Conservation (phyloP, 352 stramenopile species). For the Globisporangium emineosum region DNA sequence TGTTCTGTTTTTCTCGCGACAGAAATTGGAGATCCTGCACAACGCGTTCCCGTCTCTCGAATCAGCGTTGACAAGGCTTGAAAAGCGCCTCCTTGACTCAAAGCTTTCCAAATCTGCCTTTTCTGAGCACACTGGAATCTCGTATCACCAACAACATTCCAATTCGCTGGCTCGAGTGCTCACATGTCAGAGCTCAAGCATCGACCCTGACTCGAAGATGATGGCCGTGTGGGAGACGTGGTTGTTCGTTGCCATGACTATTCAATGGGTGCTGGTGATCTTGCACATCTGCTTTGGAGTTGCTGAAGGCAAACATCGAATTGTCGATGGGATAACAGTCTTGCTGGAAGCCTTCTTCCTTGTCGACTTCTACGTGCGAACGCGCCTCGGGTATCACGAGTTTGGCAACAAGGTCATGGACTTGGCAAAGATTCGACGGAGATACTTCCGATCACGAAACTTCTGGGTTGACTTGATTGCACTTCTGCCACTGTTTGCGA, state of each 20-base stretch:
- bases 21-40: constrained; percentile 24
- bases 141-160: background rate
- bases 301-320: constrained; percentile 18
- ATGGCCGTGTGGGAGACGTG: constrained; percentile 40
- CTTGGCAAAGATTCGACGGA: constrained; percentile 23
- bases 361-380: constrained; percentile 41
- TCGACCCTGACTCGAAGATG: constrained; percentile 36
- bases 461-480: constrained; percentile 44
- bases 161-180: constrained; percentile 8
- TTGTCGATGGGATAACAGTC: constrained; percentile 26
- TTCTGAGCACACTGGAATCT: background rate
- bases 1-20: constrained; percentile 28
- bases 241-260: constrained; percentile 42
- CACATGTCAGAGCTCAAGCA: constrained; percentile 11
- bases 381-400: constrained; percentile 38
- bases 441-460: constrained; percentile 32
- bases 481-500: constrained; percentile 32
- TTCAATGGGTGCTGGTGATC: constrained; percentile 41
- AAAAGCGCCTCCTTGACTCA: constrained; percentile 25
- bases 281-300: constrained; percentile 42
- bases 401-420: constrained; percentile 62
- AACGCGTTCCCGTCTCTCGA: constrained; percentile 25
- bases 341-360: constrained; percentile 43
- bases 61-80: constrained; percentile 20
- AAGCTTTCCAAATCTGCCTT: constrained; percentile 32